These are phyloP conservation scores for Dioszegia hungarica DNA, from an alignment of 768 basidiomycete genomes.

Conservation along the genomic window DNA sequence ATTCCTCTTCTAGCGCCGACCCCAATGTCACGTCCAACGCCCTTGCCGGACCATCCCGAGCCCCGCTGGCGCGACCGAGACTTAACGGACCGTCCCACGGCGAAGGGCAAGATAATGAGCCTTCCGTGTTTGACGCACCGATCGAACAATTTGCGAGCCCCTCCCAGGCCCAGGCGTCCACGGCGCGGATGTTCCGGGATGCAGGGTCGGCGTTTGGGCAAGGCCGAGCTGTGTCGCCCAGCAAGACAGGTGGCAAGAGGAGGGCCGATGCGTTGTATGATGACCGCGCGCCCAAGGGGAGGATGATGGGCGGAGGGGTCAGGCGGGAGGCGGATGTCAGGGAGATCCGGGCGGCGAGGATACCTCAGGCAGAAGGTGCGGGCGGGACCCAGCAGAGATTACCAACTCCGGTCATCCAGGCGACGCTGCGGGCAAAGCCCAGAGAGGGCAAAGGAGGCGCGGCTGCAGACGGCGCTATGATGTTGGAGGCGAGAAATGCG, in stretches of 20 bases:
- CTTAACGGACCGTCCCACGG: too few relatives aligned
- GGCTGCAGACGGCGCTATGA: conserved; percentile 55
- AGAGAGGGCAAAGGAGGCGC: conserved; percentile 52
- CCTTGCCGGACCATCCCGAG: conserved; percentile 5
- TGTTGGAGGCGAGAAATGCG: conserved; percentile 75
- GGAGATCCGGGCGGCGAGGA: conserved; percentile 53
- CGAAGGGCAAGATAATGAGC: too few relatives aligned
- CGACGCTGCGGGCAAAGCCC: conserved; percentile 61
- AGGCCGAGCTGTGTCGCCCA: neutral
- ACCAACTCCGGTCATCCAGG: conserved; percentile 61
- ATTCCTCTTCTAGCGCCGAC: neutral
- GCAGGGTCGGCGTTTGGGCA: conserved; percentile 31
- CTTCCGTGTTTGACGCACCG: conserved; percentile 34
- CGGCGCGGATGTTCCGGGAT: conserved; percentile 39
- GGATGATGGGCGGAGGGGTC: conserved; percentile 47
- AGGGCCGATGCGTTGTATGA: conserved; percentile 12
- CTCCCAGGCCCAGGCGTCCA: conserved; percentile 22
- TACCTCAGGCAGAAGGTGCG: neutral
- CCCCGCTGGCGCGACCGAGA: conserved; percentile 9
- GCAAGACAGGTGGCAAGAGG: conserved; percentile 14
- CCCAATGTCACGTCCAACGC: neutral
- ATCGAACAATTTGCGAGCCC: conserved; percentile 32
- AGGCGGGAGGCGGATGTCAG: conserved; percentile 53
- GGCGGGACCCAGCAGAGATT: conserved; percentile 42
- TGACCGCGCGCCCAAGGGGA: conserved; percentile 1